Base-by-base conservation (phyloP, 2,329 filamentous ascomycete species). In the Colletotrichum scovillei region DNA sequence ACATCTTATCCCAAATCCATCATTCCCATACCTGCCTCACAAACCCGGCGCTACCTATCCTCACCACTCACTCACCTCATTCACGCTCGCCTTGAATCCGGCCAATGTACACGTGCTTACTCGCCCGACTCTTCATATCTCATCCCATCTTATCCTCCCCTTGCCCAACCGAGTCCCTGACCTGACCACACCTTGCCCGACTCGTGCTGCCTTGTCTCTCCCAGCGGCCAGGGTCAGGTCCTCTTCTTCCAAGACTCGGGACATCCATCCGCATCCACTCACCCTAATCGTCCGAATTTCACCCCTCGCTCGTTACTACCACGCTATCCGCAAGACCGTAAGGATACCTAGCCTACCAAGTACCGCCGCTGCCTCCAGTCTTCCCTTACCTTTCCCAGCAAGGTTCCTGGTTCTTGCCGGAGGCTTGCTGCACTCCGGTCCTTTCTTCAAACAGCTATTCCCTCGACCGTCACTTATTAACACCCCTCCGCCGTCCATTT, bases 201-300 rank as follows among this genome's bases (percentile, higher is more conserved):
- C 66, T 59, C 66, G 58, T 53, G 35, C 56, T 35, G 46, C 52
- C 63, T 57, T 65, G 63, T 63, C 55, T 70, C 70, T 64, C 26
- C 26, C 66, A 59, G 53, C 30, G 60, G 58, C 59, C 63, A 52
- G 53, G 56, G 30, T 62, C 56, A 52, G 56, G 65, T 63, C 65
- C 65, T 67, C 57, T 26, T 64, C 58, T 62, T 71, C 56, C 60
- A 49, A 49, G 42, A 49, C 28, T 66, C 62, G 63, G 59, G 62
- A 66, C 67, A 59, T 67, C 67, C 64, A 56, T 66, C 32, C 67
- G 71, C 71, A 56, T 49, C 16, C 71, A 66, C 56, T 67, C 70
- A 65, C 59, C 67, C 42, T 67, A 71, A 66, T 71, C 71, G 57
- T 73, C 62, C 71, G 22, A 66, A 71, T 73, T 71, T 60, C 67